These are phyloP conservation scores for Boletus reticulatus DNA, from an alignment of 768 basidiomycete species.

Conservation along the genomic window DNA sequence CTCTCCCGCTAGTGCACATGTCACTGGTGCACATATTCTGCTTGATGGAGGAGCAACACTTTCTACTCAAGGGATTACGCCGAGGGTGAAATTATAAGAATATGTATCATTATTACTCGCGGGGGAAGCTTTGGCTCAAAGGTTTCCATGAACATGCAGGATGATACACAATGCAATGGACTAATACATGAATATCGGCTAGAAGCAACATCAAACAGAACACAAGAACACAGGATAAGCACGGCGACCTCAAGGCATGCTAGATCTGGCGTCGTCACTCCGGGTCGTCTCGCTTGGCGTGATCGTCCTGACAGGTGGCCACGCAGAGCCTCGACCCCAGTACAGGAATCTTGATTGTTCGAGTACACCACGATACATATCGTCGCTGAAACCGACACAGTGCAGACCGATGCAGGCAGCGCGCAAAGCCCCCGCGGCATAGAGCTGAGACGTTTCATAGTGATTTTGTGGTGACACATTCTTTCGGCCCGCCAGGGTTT, in stretches of 20 bases:
- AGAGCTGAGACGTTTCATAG: slow-evolving; percentile 73
- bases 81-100: slow-evolving; percentile 23
- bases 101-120: too few species aligned
- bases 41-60: slow-evolving; percentile 62
- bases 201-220: not conserved
- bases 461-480: slow-evolving; percentile 76
- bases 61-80: slow-evolving; percentile 20
- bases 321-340: slow-evolving; percentile 22
- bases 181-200: slow-evolving; percentile 1
- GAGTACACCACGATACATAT: slow-evolving; percentile 60
- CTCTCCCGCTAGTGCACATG: slow-evolving; percentile 68
- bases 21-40: slow-evolving; percentile 71
- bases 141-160: not conserved
- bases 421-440: slow-evolving; percentile 67
- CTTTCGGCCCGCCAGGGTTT: slow-evolving; percentile 68
- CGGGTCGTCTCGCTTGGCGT: slow-evolving; percentile 7
- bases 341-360: slow-evolving; percentile 50
- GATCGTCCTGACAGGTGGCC: slow-evolving; percentile 10
- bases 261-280: slow-evolving; percentile 9
- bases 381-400: slow-evolving; percentile 73
- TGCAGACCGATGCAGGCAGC: slow-evolving; percentile 73
- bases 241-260: slow-evolving; percentile 2
- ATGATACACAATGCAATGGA: not conserved
- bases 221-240: not conserved
- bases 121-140: too few species aligned